Base-by-base conservation (phyloP, 2,329 filamentous ascomycete species). In the Rhytidhysteron rufulum region DNA sequence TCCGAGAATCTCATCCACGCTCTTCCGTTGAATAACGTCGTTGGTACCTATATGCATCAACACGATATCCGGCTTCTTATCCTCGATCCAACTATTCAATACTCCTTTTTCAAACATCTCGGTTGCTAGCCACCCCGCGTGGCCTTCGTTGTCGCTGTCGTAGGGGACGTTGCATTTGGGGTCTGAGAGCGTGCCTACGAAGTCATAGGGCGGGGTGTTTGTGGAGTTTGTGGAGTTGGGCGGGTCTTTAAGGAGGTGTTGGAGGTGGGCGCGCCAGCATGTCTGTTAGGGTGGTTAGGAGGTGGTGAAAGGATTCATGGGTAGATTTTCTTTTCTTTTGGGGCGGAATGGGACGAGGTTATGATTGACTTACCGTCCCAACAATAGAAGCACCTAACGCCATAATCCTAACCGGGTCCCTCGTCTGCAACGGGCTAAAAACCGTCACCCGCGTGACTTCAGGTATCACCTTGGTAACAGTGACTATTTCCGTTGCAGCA, bases 11-110 rank as follows among this genome's bases (percentile, higher is more conserved):
- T 63, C 57, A n/a, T 45, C 44, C 1, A 42, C 44, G 2, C 55
- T 56, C 36, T 62, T 56, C 37, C 58, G 59, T 18, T 58, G 55
- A 52, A 66, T 64, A 2, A 69, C 58, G 43, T 72, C 70, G 55
- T 71, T 70, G 10, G 67, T 69, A 4, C 67, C 68, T 2, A 74
- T 54, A 44, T 72, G 67, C 68, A 73, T 70, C 54, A 71, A 56
- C 32, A 72, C 62, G n/a, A 73, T 55, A 43, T 72, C 67, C 0
- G 69, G 67, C 2, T 60, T 57, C 8, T 66, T 58, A 18, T 53
- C 43, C 3, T 57, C 45, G 8, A 74, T 55, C 68, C 68, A 73
- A 15, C 48, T 53, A 0, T 56, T 54, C 3, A 73, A 61, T 35
- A 63, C 57, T 21, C 65, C 63, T 22, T 68, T 55, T 16, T 54